Evolutionary conservation across 2,329 filamentous ascomycete species (phyloP).

Genomic region (Elsinoe batatas): DNA sequence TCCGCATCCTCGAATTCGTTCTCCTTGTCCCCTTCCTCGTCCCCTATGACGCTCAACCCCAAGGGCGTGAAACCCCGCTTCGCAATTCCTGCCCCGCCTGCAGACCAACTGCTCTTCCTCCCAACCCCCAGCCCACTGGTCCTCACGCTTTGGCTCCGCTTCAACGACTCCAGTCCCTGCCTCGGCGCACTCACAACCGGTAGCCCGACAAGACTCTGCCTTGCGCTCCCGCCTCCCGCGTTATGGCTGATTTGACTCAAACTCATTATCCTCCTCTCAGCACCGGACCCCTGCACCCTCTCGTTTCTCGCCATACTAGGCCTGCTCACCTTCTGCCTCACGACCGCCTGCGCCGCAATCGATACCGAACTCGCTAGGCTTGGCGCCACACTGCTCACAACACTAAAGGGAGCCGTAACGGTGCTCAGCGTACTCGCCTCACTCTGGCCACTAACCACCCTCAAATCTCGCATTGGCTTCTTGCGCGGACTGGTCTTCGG

Average conservation of each 20-base stretch:
- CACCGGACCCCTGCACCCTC: slow-evolving; percentile 27
- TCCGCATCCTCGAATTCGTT: slow-evolving; percentile 28
- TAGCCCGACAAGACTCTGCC: slow-evolving; percentile 13
- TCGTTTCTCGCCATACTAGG: slow-evolving; percentile 33
- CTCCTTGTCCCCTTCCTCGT: slow-evolving; percentile 33
- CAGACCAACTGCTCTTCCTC: slow-evolving; percentile 27
- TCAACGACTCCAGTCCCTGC: slow-evolving; percentile 23
- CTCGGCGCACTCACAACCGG: slow-evolving; percentile 27
- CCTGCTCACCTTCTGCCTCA: slow-evolving; percentile 42
- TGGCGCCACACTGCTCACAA: slow-evolving; percentile 20
- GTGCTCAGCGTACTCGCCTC: slow-evolving; percentile 34
- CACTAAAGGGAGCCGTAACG: slow-evolving; percentile 22
- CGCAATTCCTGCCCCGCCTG: slow-evolving; percentile 15
- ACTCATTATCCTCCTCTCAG: slow-evolving; percentile 68
- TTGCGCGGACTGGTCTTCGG: slow-evolving; percentile 32
- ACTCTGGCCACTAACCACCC: slow-evolving; percentile 22
- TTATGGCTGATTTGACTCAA: slow-evolving; percentile 84
- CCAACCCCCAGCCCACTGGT: slow-evolving; percentile 18
- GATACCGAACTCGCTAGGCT: slow-evolving; percentile 22
- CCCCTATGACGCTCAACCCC: slow-evolving; percentile 19
- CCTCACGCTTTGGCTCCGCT: slow-evolving; percentile 31
- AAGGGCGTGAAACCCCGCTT: slow-evolving; percentile 10
- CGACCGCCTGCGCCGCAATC: slow-evolving; percentile 6
- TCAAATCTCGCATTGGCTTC: slow-evolving; percentile 36
- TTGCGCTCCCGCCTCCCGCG: slow-evolving; percentile 37